Percentiles rank a stretch among this genome's conserved stretches.
Evolutionary conservation across 2,329 filamentous ascomycete species (phyloP).

Genomic region (Acephala macrosclerotiorum): DNA sequence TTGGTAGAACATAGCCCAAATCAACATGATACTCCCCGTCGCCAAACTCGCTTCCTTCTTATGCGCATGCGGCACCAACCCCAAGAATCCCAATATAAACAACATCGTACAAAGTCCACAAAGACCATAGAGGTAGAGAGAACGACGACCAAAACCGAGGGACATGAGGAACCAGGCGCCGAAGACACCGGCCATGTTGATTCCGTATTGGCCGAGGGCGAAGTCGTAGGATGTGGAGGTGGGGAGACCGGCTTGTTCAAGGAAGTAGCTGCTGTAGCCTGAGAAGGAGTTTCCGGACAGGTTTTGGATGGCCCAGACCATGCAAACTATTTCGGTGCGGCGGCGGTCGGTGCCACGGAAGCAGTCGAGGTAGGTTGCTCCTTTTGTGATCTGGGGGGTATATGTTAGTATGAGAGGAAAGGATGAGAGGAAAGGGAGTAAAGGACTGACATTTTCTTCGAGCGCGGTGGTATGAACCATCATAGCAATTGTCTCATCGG

Average conservation of each 20-base stretch:
- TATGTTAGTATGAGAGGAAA: neutral
- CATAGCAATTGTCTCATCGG: conserved; percentile 57
- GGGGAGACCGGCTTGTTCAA: conserved; percentile 62
- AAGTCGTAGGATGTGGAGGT: conserved; percentile 60
- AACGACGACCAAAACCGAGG: conserved; percentile 55
- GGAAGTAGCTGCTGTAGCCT: conserved; percentile 69
- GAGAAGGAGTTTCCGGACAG: conserved; percentile 70
- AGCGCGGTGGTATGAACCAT: conserved; percentile 65
- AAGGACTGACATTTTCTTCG: conserved; percentile 51
- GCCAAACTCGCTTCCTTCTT: conserved; percentile 36
- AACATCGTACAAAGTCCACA: conserved; percentile 64
- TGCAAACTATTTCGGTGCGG: conserved; percentile 63
- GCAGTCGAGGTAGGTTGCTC: conserved; percentile 58
- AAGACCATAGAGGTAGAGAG: conserved; percentile 59
- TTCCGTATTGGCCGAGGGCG: conserved; percentile 56
- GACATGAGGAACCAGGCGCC: conserved; percentile 59
- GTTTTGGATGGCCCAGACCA: conserved; percentile 71
- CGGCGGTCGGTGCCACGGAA: conserved; percentile 56
- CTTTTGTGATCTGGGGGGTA: conserved; percentile 41
- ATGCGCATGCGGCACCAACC: conserved; percentile 44
- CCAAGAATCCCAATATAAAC: conserved; percentile 78
- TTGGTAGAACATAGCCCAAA: conserved; percentile 86
- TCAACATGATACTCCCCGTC: conserved; percentile 72
- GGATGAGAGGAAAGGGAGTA: neutral
- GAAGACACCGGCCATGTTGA: conserved; percentile 61